phyloP scores from a whole-genome alignment of 768 basidiomycete species.

The Xerocomus potaroensis region DNA sequence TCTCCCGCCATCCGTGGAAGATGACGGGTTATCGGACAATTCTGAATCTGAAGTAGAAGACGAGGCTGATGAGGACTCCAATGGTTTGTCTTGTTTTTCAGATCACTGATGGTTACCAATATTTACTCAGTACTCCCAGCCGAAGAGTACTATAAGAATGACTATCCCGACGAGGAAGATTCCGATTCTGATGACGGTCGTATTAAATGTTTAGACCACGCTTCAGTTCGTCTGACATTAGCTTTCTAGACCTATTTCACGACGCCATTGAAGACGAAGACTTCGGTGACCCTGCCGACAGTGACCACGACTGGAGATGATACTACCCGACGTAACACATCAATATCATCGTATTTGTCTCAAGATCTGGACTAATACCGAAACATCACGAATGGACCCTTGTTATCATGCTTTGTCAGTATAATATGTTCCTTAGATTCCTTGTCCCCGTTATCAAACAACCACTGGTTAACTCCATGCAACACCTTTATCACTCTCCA shows the following conservation, averaged over 20 bases:
- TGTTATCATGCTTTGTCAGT: constrained; percentile 10
- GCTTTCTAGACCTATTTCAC: constrained; percentile 51
- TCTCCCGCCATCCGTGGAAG: constrained; percentile 52
- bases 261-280: constrained; percentile 51
- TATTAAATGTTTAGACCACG: constrained; percentile 12
- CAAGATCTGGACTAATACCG: constrained; percentile 18
- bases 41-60: constrained; percentile 68
- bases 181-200: constrained; percentile 40
- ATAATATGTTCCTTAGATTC: constrained; percentile 17
- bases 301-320: constrained; percentile 34
- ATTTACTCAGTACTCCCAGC: constrained; percentile 36
- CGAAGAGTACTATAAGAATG: constrained; percentile 82
- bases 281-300: constrained; percentile 27
- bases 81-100: constrained; percentile 44
- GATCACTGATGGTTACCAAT: no score
- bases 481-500: neutral
- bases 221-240: neutral
- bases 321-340: constrained; percentile 5
- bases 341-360: constrained; percentile 16
- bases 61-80: constrained; percentile 81
- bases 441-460: neutral
- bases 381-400: constrained; percentile 16
- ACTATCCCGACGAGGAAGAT: constrained; percentile 73
- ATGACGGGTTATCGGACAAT: constrained; percentile 51
- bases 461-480: neutral